Conservation (phyloP, 73 alveolate species). For the Paramecium pentaurelia region DNA sequence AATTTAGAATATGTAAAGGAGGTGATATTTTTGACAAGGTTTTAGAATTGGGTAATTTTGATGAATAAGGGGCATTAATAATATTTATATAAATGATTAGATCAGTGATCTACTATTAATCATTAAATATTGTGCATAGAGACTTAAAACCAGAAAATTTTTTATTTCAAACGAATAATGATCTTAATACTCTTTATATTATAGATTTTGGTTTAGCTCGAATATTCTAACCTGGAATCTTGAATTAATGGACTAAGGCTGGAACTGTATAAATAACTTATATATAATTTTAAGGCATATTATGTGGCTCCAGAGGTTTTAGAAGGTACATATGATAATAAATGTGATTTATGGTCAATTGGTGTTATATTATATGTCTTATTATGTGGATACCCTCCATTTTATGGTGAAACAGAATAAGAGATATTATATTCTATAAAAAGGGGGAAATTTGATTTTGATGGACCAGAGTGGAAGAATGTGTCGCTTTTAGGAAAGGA, state of each 20-base stretch:
- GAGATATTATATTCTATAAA: constrained; percentile 62
- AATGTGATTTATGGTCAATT: constrained; percentile 72
- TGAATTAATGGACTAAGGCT: constrained; percentile 17
- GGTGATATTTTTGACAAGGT: constrained; percentile 61
- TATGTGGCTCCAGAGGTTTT: constrained; percentile 77
- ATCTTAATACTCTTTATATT: constrained; percentile 10
- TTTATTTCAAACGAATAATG: constrained; percentile 6
- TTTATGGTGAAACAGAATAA: constrained; percentile 69
- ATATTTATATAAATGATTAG: constrained; percentile 40
- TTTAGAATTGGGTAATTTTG: constrained; percentile 34
- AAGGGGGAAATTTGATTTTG: constrained; percentile 59
- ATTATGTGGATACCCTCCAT: constrained; percentile 71
- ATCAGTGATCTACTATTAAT: constrained; percentile 46
- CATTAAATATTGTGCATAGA: constrained; percentile 46
- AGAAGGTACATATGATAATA: constrained; percentile 63
- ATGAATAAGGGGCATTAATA: constrained; percentile 32
- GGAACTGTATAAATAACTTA: constrained; percentile 61
- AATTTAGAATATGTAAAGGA: constrained; percentile 54
- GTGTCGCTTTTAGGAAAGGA: constrained; percentile 66
- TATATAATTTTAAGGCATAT: constrained; percentile 34
- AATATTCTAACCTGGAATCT: background rate
- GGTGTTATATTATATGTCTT: constrained; percentile 68
- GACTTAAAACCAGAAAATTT: constrained; percentile 54
- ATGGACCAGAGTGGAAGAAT: constrained; percentile 62
- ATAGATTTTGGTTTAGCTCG: constrained; percentile 33